Conservation (phyloP, 306 rosid genomes). For the Malus orientalis region DNA sequence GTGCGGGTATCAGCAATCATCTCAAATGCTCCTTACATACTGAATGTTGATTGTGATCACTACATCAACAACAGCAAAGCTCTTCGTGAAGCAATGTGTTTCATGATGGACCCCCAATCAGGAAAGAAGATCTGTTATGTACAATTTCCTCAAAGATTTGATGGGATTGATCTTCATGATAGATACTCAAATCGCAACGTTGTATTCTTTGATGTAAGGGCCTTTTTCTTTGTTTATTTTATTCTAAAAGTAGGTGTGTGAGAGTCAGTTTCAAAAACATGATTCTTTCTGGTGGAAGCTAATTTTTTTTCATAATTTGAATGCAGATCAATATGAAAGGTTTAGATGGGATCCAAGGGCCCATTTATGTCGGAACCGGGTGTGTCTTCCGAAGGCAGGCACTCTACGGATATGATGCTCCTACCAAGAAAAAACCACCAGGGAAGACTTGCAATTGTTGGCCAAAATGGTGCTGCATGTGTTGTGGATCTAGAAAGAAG, state of each 20-base stretch:
- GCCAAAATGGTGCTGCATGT: slow-evolving; percentile 81
- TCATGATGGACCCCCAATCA: slow-evolving; percentile 90
- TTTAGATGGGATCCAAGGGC: slow-evolving; percentile 93
- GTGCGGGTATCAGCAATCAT: slow-evolving; percentile 82
- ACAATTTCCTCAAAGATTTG: slow-evolving; percentile 92
- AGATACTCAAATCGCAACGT: slow-evolving; percentile 92
- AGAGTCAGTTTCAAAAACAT: neutral
- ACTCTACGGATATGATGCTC: slow-evolving; percentile 88
- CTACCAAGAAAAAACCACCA: slow-evolving; percentile 67
- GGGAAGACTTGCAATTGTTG: slow-evolving; percentile 72
- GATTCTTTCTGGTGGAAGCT: slow-evolving; percentile 3
- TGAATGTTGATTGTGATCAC: slow-evolving; percentile 95
- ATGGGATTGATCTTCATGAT: slow-evolving; percentile 86
- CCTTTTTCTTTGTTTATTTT: neutral
- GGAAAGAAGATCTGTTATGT: slow-evolving; percentile 84
- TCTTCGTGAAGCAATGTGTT: slow-evolving; percentile 93
- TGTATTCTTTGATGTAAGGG: slow-evolving; percentile 84
- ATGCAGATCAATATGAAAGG: slow-evolving; percentile 91
- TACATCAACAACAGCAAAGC: slow-evolving; percentile 92
- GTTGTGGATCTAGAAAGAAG: slow-evolving; percentile 66
- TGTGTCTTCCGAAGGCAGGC: slow-evolving; percentile 95
- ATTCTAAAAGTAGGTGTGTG: neutral
- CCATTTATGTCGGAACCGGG: slow-evolving; percentile 92
- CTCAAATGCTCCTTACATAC: slow-evolving; percentile 81
- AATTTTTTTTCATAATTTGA: slow-evolving; percentile 3